phyloP scores from a whole-genome alignment of 768 basidiomycete species.

The Jaapia argillacea region DNA sequence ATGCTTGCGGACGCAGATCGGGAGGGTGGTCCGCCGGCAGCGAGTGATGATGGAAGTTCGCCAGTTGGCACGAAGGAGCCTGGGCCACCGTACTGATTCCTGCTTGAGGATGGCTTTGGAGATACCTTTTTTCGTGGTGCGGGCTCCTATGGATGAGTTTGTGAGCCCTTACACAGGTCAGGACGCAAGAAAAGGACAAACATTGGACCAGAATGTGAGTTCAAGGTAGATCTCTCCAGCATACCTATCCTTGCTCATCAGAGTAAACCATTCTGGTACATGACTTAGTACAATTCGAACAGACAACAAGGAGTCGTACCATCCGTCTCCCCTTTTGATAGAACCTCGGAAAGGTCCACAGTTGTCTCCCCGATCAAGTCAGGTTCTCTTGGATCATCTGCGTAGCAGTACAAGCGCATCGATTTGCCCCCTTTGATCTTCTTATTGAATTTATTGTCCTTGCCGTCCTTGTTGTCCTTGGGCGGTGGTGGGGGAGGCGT shows the following conservation, averaged over 20 bases:
- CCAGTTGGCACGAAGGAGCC: slow-evolving; percentile 61
- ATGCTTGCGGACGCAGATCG: slow-evolving; percentile 10
- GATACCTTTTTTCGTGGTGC: slow-evolving; percentile 61
- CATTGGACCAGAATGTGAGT: slow-evolving; percentile 94
- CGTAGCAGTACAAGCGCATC: slow-evolving; percentile 83
- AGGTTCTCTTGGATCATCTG: slow-evolving; percentile 92
- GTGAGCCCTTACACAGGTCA: not conserved
- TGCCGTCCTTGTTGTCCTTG: slow-evolving; percentile 36
- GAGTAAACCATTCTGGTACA: slow-evolving; percentile 84
- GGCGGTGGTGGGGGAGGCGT: slow-evolving; percentile 56
- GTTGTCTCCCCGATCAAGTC: slow-evolving; percentile 89
- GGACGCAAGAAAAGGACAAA: slow-evolving; percentile 24
- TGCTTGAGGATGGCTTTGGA: slow-evolving; percentile 37
- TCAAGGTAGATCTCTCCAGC: slow-evolving; percentile 95
- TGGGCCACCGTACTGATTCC: slow-evolving; percentile 67
- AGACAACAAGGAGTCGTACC: slow-evolving; percentile 34
- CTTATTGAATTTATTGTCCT: slow-evolving; percentile 23
- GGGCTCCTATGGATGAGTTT: slow-evolving; percentile 43
- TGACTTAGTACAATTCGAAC: slow-evolving; percentile 9
- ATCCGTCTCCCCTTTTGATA: slow-evolving; percentile 95
- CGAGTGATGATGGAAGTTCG: slow-evolving; percentile 15
- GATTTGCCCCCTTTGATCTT: slow-evolving; percentile 61
- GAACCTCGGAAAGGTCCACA: slow-evolving; percentile 80
- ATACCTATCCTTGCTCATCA: slow-evolving; percentile 87
- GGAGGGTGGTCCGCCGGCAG: slow-evolving; percentile 13